A percentile compares a stretch with the other conserved stretches of the same genome.
Evolutionary conservation across 148 eudicot genomes (phyloP).

Genomic region (Rhododendron williamsianum): DNA sequence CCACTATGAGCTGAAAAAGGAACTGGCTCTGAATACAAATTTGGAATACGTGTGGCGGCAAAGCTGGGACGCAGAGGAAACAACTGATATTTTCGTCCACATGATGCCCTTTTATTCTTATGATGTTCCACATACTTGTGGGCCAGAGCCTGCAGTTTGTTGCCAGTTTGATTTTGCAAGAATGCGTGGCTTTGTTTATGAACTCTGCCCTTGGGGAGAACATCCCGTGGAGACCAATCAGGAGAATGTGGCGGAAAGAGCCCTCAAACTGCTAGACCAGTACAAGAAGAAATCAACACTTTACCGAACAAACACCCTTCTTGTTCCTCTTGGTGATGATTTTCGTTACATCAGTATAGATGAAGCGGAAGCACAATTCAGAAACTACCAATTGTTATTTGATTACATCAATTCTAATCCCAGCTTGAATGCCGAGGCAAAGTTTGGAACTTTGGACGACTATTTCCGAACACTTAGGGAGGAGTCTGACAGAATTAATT

Average conservation of each 20-base stretch:
- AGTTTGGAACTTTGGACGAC: constrained; percentile 91
- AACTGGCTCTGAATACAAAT: constrained; percentile 70
- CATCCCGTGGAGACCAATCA: constrained; percentile 83
- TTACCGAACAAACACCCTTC: constrained; percentile 93
- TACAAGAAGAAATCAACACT: constrained; percentile 88
- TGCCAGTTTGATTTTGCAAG: constrained; percentile 99
- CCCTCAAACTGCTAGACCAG: constrained; percentile 76
- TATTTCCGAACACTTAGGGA: constrained; percentile 83
- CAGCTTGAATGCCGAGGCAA: constrained; percentile 85
- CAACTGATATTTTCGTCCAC: constrained; percentile 97
- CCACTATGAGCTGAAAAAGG: constrained; percentile 96
- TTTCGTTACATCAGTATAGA: constrained; percentile 89
- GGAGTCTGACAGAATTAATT: constrained; percentile 88
- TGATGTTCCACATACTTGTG: constrained; percentile 98
- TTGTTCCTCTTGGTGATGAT: constrained; percentile 93
- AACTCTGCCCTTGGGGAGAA: constrained; percentile 92
- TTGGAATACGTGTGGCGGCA: constrained; percentile 94
- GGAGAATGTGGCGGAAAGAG: constrained; percentile 82
- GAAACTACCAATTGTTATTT: constrained; percentile 84
- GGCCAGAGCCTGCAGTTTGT: constrained; percentile 96
- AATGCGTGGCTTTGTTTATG: constrained; percentile 77
- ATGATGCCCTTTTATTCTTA: constrained; percentile 99
- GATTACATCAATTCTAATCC: constrained; percentile 89
- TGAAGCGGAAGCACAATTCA: constrained; percentile 97
- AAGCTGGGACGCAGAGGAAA: constrained; percentile 89